Percentiles rank a stretch among this genome's conserved stretches.
These are phyloP conservation scores for Chlamydomonas sp. DNA, from an alignment of 139 green algal species.

Conservation along the genomic window DNA sequence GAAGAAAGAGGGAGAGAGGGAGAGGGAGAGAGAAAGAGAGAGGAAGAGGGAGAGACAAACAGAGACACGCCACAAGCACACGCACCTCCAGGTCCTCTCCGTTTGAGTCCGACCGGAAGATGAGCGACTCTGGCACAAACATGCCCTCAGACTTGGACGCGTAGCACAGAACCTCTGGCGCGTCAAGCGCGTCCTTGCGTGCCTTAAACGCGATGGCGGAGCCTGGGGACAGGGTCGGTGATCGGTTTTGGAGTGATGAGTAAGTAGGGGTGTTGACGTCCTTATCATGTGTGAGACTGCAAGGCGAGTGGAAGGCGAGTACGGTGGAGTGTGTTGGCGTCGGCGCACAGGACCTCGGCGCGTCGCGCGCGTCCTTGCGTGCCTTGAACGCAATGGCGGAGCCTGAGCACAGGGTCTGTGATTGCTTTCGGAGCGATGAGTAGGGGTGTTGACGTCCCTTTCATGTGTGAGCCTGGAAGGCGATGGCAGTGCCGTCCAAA, in stretches of 20 bases:
- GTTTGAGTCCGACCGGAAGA: conserved; percentile 93
- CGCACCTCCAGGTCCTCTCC: conserved; percentile 91
- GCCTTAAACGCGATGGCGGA: conserved; percentile 75
- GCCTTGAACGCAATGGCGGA: conserved; percentile 75
- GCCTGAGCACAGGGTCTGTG: conserved; percentile 86
- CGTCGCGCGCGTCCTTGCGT: conserved; percentile 58
- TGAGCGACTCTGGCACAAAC: conserved; percentile 80
- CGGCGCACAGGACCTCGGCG: conserved; percentile 76
- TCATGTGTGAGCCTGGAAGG: no score
- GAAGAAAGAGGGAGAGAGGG: no score
- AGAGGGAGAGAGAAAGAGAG: no score
- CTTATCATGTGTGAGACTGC: no score
- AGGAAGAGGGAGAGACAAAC: no score
- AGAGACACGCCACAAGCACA: conserved; percentile 62
- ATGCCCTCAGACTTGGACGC: conserved; percentile 85
- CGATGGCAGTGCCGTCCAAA: no score
- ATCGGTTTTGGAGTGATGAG: no score
- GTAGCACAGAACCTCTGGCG: conserved; percentile 74
- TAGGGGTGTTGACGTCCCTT: no score
- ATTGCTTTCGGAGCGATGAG: no score
- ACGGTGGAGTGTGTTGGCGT: no score
- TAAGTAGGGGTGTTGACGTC: no score
- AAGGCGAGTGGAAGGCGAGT: no score
- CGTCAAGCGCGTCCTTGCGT: conserved; percentile 59
- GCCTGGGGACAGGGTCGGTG: conserved; percentile 86